Conservation (phyloP, 1,284 basidiomycete genomes). For the Cryptococcus sp. region DNA sequence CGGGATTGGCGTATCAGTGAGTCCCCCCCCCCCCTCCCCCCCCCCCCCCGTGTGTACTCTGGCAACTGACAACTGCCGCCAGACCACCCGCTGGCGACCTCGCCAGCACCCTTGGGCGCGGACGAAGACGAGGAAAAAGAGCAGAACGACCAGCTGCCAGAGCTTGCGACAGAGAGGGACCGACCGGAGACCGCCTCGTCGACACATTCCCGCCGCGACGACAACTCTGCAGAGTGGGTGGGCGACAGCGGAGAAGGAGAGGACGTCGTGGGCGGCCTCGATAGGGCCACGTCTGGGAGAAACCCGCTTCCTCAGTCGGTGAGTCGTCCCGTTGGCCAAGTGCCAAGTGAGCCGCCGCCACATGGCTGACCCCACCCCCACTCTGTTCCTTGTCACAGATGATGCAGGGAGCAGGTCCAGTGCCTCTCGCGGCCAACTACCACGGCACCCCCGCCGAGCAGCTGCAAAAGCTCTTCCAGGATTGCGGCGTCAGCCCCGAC, state of each 20-base stretch:
- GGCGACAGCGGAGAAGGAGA: conserved; percentile 18
- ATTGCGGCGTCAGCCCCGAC: conserved; percentile 78
- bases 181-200: conserved; percentile 11
- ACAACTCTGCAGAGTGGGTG: conserved; percentile 15
- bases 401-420: conserved; percentile 18
- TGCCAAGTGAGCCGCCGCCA: no score
- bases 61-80: no score
- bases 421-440: conserved; percentile 30
- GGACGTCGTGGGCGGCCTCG: conserved; percentile 24
- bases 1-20: conserved; percentile 41
- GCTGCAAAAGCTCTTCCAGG: conserved; percentile 66
- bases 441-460: conserved; percentile 36
- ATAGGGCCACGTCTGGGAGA: conserved; percentile 28
- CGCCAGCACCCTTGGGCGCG: conserved; percentile 21
- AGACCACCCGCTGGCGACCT: conserved; percentile 37
- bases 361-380: no score
- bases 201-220: conserved; percentile 11
- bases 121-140: conserved; percentile 9
- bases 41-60: no score
- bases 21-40: conserved; percentile 10
- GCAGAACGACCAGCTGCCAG: not conserved
- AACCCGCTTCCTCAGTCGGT: conserved; percentile 42
- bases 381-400: not conserved
- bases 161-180: not conserved
- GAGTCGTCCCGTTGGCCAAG: conserved; percentile 1